A percentile compares a stretch with the other conserved stretches of the same genome.
Conservation (phyloP, 2,329 filamentous ascomycete species). For the Trichoderma hamatum region DNA sequence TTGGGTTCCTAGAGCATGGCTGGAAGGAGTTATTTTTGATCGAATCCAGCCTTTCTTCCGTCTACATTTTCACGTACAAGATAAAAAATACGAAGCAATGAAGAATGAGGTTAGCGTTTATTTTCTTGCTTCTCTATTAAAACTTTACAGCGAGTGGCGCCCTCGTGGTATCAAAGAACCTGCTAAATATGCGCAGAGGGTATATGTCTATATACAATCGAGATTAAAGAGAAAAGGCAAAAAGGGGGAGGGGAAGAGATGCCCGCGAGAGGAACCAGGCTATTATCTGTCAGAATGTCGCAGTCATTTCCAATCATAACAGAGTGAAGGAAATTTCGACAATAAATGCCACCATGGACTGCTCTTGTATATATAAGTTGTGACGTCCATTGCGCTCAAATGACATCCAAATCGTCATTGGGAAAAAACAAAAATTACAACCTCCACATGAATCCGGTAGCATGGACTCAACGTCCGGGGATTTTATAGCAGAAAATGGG, state of each 20-base stretch:
- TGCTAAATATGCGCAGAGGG: conserved; percentile 14
- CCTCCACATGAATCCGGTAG: background rate
- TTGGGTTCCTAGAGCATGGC: background rate
- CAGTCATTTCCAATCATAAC: conserved; percentile 13
- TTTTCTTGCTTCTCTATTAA: background rate
- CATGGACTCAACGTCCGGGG: background rate
- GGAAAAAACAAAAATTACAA: background rate
- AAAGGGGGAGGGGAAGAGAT: background rate
- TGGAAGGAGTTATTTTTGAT: background rate
- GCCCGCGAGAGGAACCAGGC: background rate
- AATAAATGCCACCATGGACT: background rate
- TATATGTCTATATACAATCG: conserved; percentile 14
- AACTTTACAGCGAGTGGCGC: conserved; percentile 12
- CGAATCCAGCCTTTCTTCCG: background rate
- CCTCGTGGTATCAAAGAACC: conserved; percentile 10
- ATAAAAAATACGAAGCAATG: background rate
- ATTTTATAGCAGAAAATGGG: background rate
- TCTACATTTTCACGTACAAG: background rate
- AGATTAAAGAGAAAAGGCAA: background rate
- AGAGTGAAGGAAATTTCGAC: background rate
- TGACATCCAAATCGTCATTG: conserved; percentile 1
- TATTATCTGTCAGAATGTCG: background rate
- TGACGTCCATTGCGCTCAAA: background rate
- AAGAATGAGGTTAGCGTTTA: conserved; percentile 1
- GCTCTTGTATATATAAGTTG: conserved; percentile 3